phyloP scores from a whole-genome alignment of 345 rosid genomes.

The Euphorbia tirucalli region DNA sequence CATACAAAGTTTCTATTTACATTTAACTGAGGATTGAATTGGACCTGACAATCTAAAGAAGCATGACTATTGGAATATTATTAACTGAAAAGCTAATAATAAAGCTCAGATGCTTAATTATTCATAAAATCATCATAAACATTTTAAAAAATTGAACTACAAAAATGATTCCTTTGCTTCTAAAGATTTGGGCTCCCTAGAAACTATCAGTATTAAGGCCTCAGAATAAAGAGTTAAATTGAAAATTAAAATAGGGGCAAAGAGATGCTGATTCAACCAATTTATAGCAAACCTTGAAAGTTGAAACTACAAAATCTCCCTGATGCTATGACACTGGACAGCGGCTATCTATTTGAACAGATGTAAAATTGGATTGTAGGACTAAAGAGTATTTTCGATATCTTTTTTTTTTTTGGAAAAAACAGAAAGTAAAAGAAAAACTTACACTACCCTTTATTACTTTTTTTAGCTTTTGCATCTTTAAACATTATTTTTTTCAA shows the following conservation, averaged over 20 bases:
- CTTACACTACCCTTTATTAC: neutral
- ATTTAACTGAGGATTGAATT: too few species aligned
- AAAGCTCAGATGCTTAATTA: neutral
- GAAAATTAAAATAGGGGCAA: too few species aligned
- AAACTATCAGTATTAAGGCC: neutral
- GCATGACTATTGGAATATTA: neutral
- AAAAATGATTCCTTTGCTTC: neutral
- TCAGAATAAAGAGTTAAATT: neutral
- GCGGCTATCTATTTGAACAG: too few species aligned
- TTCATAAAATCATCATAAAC: neutral
- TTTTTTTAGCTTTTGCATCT: neutral
- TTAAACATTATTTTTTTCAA: neutral
- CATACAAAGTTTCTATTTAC: neutral
- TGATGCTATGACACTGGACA: too few species aligned
- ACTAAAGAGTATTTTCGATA: too few species aligned
- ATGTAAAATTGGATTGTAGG: too few species aligned
- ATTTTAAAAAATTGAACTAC: neutral
- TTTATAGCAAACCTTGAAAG: neutral
- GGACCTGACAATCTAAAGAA: neutral
- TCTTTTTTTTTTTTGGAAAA: too few species aligned
- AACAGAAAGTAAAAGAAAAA: too few species aligned
- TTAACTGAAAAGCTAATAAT: neutral
- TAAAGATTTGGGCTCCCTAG: neutral
- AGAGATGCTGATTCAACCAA: neutral
- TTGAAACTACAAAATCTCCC: neutral